Evolutionary conservation across 1,284 basidiomycete genomes (phyloP).

Genomic region (Sporisorium iseilematis-ciliati): DNA sequence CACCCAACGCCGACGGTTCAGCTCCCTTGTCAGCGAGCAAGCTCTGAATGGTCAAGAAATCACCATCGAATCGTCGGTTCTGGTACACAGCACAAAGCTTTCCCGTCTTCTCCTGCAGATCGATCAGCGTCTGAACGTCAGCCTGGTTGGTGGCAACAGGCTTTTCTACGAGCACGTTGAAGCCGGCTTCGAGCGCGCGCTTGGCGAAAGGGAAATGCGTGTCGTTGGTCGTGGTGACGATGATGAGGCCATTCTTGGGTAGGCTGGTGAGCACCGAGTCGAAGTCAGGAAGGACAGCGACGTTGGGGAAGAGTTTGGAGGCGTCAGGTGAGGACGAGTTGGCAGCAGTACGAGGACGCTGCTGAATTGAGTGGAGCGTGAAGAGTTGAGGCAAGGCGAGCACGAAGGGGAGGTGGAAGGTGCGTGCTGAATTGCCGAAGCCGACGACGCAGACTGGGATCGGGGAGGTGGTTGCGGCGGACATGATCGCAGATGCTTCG

Average conservation of each 20-base stretch:
- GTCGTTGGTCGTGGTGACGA: constrained; percentile 66
- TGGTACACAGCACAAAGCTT: constrained; percentile 66
- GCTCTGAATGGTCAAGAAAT: constrained; percentile 64
- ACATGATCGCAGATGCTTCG: background rate
- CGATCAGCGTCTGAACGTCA: constrained; percentile 54
- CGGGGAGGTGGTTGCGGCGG: constrained; percentile 14
- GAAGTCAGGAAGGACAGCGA: constrained; percentile 54
- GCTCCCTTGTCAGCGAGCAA: constrained; percentile 50
- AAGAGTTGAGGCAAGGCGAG: constrained; percentile 57
- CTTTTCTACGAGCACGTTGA: constrained; percentile 68
- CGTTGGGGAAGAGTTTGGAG: constrained; percentile 47
- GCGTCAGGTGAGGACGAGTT: constrained; percentile 51
- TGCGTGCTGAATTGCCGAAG: constrained; percentile 62
- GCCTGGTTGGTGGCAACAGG: constrained; percentile 54
- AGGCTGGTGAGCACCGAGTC: constrained; percentile 57
- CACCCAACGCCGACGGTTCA: constrained; percentile 60
- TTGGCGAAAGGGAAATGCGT: constrained; percentile 66
- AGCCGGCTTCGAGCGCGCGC: constrained; percentile 57
- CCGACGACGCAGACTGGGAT: constrained; percentile 65
- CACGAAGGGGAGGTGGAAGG: constrained; percentile 66
- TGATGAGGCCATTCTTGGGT: constrained; percentile 63
- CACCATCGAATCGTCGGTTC: constrained; percentile 66
- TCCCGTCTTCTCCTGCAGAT: constrained; percentile 51
- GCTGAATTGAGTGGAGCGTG: constrained; percentile 62
- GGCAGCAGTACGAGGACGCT: constrained; percentile 49